Evolutionary conservation across 495 filamentous ascomycete species (phyloP).

Genomic region (Penicillium flavigenum): DNA sequence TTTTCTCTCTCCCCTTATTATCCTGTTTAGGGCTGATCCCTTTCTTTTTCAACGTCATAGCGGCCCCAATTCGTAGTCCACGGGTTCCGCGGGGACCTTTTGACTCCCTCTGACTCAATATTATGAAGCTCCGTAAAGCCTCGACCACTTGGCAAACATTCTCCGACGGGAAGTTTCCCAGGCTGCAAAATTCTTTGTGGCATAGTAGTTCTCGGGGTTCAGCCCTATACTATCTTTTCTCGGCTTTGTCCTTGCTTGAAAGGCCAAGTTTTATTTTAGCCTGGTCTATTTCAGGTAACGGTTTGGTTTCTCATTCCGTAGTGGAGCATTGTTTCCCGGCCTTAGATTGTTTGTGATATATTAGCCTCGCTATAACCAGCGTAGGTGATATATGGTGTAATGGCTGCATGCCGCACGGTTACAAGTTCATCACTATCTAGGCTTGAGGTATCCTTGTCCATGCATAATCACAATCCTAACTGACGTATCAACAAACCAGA

Average conservation of each 20-base stretch:
- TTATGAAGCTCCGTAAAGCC: not conserved
- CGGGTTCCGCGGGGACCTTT: not conserved
- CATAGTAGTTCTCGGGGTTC: not conserved
- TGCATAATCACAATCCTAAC: not conserved
- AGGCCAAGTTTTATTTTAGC: not conserved
- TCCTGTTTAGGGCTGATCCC: conserved; percentile 4
- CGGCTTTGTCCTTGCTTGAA: not conserved
- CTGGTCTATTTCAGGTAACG: not conserved
- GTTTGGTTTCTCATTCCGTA: not conserved
- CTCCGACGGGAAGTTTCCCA: not conserved
- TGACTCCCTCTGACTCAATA: not conserved
- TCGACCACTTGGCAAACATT: conserved; percentile 6
- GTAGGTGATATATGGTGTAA: not conserved
- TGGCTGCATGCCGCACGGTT: not conserved
- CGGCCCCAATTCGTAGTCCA: not conserved
- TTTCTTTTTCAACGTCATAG: not conserved
- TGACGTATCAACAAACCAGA: not conserved
- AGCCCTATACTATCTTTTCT: conserved; percentile 7
- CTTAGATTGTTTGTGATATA: not conserved
- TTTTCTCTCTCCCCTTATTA: conserved; percentile 1
- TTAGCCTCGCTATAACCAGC: not conserved
- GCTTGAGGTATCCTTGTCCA: not conserved
- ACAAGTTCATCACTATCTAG: not conserved
- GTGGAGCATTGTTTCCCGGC: not conserved
- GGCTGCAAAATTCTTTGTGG: not conserved